These are phyloP conservation scores for Citrullus colocynthis DNA, from an alignment of 306 rosid species.

Conservation along the genomic window DNA sequence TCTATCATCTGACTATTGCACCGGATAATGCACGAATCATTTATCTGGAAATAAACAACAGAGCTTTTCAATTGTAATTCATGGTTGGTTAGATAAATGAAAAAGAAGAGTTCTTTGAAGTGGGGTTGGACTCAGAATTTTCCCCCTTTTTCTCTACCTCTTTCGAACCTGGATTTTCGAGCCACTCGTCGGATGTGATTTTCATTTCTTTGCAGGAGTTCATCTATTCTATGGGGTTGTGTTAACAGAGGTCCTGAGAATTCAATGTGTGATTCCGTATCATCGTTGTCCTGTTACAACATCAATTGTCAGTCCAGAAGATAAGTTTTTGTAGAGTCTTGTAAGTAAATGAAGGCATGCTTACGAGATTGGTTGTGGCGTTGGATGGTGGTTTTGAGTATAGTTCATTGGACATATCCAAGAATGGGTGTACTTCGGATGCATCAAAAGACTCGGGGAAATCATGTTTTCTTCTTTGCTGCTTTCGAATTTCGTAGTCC, in stretches of 20 bases:
- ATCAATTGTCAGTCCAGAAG: conserved; percentile 1
- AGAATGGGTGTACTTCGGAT: conserved; percentile 23
- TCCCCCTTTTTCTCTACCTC: conserved; percentile 27
- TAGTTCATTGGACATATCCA: conserved; percentile 22
- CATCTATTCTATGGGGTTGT: conserved; percentile 29
- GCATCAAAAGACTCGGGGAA: conserved; percentile 32
- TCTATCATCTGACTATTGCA: conserved; percentile 11
- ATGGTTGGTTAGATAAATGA: background rate
- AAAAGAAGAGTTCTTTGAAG: background rate
- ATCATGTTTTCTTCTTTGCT: conserved; percentile 14
- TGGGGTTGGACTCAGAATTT: background rate
- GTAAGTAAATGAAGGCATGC: background rate
- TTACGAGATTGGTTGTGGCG: conserved; percentile 22
- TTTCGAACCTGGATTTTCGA: conserved; percentile 76
- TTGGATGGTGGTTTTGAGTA: conserved; percentile 16
- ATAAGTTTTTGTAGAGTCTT: background rate
- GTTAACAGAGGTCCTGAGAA: conserved; percentile 31
- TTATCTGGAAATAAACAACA: conserved; percentile 22
- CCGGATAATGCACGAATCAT: conserved; percentile 4
- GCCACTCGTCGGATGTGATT: conserved; percentile 28
- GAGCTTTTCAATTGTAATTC: background rate
- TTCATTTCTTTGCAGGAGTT: conserved; percentile 38
- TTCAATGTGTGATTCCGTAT: conserved; percentile 24
- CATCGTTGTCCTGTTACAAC: conserved; percentile 24
- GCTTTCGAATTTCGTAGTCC: conserved; percentile 13